Conservation (phyloP, 139 green algal genomes). For the Nannochloris sp. region DNA sequence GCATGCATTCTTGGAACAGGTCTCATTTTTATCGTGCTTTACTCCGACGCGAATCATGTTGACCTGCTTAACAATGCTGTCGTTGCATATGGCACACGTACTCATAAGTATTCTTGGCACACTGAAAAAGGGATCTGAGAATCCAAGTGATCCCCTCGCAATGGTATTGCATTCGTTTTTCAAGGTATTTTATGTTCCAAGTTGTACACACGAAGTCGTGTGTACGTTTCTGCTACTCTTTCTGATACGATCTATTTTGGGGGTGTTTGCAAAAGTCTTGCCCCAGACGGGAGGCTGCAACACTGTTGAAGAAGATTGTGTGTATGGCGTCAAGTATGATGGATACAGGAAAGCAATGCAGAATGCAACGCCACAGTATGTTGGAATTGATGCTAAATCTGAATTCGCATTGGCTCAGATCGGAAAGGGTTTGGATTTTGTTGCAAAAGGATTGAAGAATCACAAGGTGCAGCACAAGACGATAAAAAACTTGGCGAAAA, state of each 20-base stretch:
- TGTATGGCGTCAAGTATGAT: conserved; percentile 27
- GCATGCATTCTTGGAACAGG: not conserved
- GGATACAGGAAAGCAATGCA: conserved; percentile 26
- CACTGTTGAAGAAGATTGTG: conserved; percentile 3
- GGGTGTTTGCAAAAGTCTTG: conserved; percentile 8
- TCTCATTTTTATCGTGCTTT: not conserved
- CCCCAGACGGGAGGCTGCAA: not conserved
- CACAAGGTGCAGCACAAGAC: not conserved
- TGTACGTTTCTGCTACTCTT: conserved; percentile 14
- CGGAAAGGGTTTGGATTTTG: not conserved
- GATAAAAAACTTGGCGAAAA: not conserved
- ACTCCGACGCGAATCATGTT: conserved; percentile 3
- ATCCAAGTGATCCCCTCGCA: conserved; percentile 19
- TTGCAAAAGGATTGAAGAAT: not conserved
- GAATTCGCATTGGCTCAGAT: conserved; percentile 7
- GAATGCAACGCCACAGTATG: not conserved
- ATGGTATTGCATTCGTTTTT: conserved; percentile 15
- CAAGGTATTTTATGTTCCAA: conserved; percentile 17
- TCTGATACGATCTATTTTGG: conserved; percentile 11
- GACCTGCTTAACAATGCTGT: not conserved
- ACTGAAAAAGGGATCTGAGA: not conserved
- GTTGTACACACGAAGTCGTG: conserved; percentile 18
- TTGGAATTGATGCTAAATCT: conserved; percentile 9
- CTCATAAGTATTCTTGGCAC: conserved; percentile 19
- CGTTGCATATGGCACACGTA: conserved; percentile 13